Evolutionary conservation across 495 filamentous ascomycete species (phyloP).

Genomic region (Haplographium delicatum): DNA sequence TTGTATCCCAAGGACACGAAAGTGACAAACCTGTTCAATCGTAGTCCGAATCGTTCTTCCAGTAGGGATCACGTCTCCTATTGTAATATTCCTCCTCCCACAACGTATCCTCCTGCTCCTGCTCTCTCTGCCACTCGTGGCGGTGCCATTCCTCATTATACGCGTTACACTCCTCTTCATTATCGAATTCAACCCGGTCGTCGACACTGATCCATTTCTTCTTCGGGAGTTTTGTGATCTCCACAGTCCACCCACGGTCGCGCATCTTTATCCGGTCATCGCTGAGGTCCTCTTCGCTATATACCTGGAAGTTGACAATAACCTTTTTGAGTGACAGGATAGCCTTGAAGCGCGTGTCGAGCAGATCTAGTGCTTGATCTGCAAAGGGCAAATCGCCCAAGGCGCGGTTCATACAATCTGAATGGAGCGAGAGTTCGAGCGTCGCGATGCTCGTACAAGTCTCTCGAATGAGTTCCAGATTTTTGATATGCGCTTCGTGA

Average conservation of each 20-base stretch:
- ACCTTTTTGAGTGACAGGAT: conserved; percentile 23
- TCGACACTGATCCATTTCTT: conserved; percentile 18
- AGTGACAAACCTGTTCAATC: conserved; percentile 17
- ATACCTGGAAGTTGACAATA: conserved; percentile 20
- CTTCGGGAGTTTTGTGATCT: conserved; percentile 23
- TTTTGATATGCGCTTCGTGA: conserved; percentile 17
- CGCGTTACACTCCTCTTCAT: conserved; percentile 21
- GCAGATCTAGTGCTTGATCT: conserved; percentile 14
- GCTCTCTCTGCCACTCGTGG: conserved; percentile 19
- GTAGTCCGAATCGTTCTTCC: conserved; percentile 27
- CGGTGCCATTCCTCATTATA: conserved; percentile 19
- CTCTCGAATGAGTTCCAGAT: conserved; percentile 24
- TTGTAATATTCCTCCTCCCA: conserved; percentile 26
- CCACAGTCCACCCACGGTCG: conserved; percentile 19
- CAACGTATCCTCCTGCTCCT: conserved; percentile 16
- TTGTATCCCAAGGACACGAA: conserved; percentile 7
- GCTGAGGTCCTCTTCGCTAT: conserved; percentile 15
- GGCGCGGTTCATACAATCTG: conserved; percentile 1
- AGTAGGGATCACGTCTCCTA: conserved; percentile 25
- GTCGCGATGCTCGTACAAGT: conserved; percentile 22
- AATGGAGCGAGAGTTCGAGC: conserved; percentile 16
- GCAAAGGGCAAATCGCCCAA: conserved; percentile 9
- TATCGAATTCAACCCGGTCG: conserved; percentile 23
- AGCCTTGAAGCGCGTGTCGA: conserved; percentile 22
- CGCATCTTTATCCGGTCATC: conserved; percentile 22